A percentile compares a stretch with the other conserved stretches of the same genome.
Evolutionary conservation across 2,329 filamentous ascomycete species (phyloP).

Genomic region (Penicillium occitanis): DNA sequence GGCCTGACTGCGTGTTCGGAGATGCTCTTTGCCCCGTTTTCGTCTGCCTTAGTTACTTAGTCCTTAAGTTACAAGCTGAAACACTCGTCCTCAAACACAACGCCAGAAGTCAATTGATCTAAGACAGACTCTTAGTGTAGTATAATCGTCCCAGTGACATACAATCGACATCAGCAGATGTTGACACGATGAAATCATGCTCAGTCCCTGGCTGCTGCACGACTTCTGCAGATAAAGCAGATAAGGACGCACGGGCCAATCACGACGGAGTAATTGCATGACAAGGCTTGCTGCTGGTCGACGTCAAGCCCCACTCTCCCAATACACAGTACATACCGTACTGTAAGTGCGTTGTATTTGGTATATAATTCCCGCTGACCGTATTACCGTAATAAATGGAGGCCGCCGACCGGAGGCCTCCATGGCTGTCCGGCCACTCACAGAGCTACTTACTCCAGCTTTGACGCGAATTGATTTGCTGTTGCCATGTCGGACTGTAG

Average conservation of each 20-base stretch:
- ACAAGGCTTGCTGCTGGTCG: constrained; percentile 10
- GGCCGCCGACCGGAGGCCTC: constrained; percentile 17
- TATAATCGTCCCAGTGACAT: neutral
- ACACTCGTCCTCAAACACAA: neutral
- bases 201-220: constrained; percentile 8
- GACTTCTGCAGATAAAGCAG: constrained; percentile 11
- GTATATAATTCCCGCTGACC: constrained; percentile 10
- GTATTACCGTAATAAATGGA: constrained; percentile 8
- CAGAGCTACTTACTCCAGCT: neutral
- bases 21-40: constrained; percentile 15
- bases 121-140: neutral
- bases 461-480: constrained; percentile 20
- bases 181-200: constrained; percentile 5
- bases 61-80: neutral
- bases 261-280: constrained; percentile 5
- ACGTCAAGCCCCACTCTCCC: constrained; percentile 8
- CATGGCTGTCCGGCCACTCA: constrained; percentile 17
- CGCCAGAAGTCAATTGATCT: neutral
- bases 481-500: constrained; percentile 7
- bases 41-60: neutral
- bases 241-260: constrained; percentile 17
- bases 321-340: neutral
- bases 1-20: constrained; percentile 17
- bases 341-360: neutral
- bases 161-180: constrained; percentile 2